Percentiles rank a stretch among this genome's conserved stretches.
phyloP scores from a whole-genome alignment of 768 basidiomycete genomes.

The Vararia minispora region DNA sequence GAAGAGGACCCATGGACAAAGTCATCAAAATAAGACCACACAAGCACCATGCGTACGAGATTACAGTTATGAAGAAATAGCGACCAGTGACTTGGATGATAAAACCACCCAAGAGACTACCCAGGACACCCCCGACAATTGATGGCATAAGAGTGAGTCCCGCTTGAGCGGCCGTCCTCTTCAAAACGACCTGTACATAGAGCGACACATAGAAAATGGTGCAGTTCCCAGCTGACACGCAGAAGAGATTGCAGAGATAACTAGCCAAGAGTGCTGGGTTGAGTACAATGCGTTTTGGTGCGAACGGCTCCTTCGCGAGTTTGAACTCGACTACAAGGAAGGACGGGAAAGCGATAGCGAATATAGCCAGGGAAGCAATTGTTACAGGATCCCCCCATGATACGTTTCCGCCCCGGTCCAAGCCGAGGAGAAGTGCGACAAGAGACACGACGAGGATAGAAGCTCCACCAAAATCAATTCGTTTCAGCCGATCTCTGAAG shows the following conservation, averaged over 20 bases:
- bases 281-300: conserved; percentile 41
- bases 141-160: conserved; percentile 41
- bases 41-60: conserved; percentile 27
- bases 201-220: conserved; percentile 43
- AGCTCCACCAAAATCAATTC: conserved; percentile 56
- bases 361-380: conserved; percentile 10
- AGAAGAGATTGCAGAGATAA: conserved; percentile 52
- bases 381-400: conserved; percentile 19
- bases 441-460: conserved; percentile 41
- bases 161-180: conserved; percentile 34
- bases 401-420: conserved; percentile 32
- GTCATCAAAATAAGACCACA: conserved; percentile 27
- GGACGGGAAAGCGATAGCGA: conserved; percentile 13
- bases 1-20: conserved; percentile 28
- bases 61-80: conserved; percentile 40
- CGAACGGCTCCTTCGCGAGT: conserved; percentile 48
- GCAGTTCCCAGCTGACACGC: conserved; percentile 31
- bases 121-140: conserved; percentile 34
- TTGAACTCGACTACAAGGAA: conserved; percentile 38
- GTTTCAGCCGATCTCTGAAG: conserved; percentile 39
- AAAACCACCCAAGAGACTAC: conserved; percentile 41
- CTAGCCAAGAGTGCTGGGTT: conserved; percentile 38
- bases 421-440: conserved; percentile 43
- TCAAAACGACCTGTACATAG: conserved; percentile 47
- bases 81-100: conserved; percentile 48